Base-by-base conservation (phyloP, 202 grass and related monocot species). In the Panicum hallii region DNA sequence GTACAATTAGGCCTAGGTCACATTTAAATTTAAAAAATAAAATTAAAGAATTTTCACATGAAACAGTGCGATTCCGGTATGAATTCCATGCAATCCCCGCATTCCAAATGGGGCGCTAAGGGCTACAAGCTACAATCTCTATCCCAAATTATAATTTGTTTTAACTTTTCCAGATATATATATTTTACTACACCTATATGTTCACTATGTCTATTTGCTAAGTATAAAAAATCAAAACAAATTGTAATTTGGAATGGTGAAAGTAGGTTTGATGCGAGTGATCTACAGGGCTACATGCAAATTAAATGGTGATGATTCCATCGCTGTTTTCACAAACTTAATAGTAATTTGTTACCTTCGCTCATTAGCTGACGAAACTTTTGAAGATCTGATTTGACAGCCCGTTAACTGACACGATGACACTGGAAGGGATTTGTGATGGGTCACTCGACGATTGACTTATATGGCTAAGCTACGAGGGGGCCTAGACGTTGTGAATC, bases 71-170 rank as follows among this genome's bases (percentile, higher is more conserved):
- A 28, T 48, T 71, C 22, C 6, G 12, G 42, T 70, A 48, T 8
- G 67, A 58, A 47, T 46, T 46, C 68, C 28, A 71, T 48, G 68
- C 22, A 48, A 48, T 71, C 68, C 66, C 12, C 22, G 48, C n/a
- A 3, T 47, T 6, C 68, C 23, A 71, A 47, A 71, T 14, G 22
- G 12, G 44, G 43, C 2, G 22, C 1, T 46, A n/a, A 70, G 67
- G 14, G 20, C 66, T 26, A 70, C 42, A 70, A 15, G 5, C 1
- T 4, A 26, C 26, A 0, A 26, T 26, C 26, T 26, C 26, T 26
- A 26, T 26, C 26, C 26, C 1, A 26, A 26, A 26, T 26, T 26
- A 26, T 26, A 26, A 26, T 26, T 26, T 26, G 1, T 26, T 26
- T 26, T 26, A 1, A 26, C 26, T 26, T 26, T 26, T 26, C 26